These are phyloP conservation scores for Claviceps cyperi DNA, from an alignment of 2,329 filamentous ascomycete species.

Conservation along the genomic window DNA sequence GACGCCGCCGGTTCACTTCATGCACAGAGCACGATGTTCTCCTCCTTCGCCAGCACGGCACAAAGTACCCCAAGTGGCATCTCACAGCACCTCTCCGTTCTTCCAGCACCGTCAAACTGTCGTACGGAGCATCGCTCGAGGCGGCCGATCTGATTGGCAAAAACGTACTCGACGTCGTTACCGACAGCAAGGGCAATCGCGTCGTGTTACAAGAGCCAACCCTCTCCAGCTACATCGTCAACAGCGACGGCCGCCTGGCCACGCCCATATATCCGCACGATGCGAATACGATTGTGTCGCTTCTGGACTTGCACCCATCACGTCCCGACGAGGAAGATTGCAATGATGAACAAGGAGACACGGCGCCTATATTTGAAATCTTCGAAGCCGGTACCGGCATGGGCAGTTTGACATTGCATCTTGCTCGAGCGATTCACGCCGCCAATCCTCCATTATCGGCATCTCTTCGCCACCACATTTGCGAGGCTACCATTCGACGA, in stretches of 20 bases:
- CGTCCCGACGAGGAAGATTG: conserved; percentile 18
- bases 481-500: conserved; percentile 11
- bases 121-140: conserved; percentile 31
- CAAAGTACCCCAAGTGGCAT: conserved; percentile 22
- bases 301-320: conserved; percentile 58
- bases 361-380: conserved; percentile 47
- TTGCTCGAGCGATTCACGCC: conserved; percentile 62
- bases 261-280: conserved; percentile 65
- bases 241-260: conserved; percentile 52
- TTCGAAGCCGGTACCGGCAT: conserved; percentile 80
- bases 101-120: conserved; percentile 18
- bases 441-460: conserved; percentile 44
- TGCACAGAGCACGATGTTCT: conserved; percentile 25
- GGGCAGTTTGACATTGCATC: conserved; percentile 61
- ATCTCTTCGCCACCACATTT: conserved; percentile 20
- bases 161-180: conserved; percentile 41
- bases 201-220: conserved; percentile 50
- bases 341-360: conserved; percentile 15
- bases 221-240: conserved; percentile 57
- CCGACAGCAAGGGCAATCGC: conserved; percentile 32
- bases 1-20: not conserved
- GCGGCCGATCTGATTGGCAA: conserved; percentile 50
- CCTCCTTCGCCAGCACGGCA: conserved; percentile 24
- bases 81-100: conserved; percentile 22
- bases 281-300: conserved; percentile 58